A percentile compares a stretch with the other conserved stretches of the same genome.
These are phyloP conservation scores for Cladorrhinum sp. DNA, from an alignment of 2,329 filamentous ascomycete species.

Conservation along the genomic window DNA sequence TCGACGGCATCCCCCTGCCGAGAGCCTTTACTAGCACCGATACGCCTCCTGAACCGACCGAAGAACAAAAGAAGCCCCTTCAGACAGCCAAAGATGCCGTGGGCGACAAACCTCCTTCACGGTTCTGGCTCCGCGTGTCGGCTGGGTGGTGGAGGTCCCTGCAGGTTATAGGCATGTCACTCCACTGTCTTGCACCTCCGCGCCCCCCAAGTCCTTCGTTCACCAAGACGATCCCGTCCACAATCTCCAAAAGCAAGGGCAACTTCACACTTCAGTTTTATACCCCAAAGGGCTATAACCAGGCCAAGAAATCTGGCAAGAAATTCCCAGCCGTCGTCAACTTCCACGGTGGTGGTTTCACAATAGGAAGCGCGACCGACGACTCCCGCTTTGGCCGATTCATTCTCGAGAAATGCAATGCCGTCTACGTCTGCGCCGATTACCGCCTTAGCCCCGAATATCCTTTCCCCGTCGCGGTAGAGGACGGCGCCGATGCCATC, in stretches of 20 bases:
- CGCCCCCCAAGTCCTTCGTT: constrained; percentile 60
- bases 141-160: constrained; percentile 65
- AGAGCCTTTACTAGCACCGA: constrained; percentile 11
- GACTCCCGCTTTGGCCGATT: constrained; percentile 59
- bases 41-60: constrained; percentile 4
- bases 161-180: constrained; percentile 66
- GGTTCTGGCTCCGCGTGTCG: constrained; percentile 61
- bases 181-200: constrained; percentile 61
- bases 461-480: constrained; percentile 62
- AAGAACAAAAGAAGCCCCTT: constrained; percentile 13
- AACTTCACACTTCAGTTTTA: constrained; percentile 43
- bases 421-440: constrained; percentile 61
- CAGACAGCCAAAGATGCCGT: constrained; percentile 24
- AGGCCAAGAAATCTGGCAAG: constrained; percentile 22
- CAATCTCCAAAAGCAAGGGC: constrained; percentile 33
- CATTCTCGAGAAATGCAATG: constrained; percentile 50
- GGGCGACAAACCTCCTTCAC: constrained; percentile 36
- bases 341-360: constrained; percentile 67
- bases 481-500: constrained; percentile 63
- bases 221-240: constrained; percentile 50
- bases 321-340: constrained; percentile 57
- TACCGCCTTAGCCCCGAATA: constrained; percentile 65
- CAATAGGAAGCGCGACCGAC: constrained; percentile 59
- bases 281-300: constrained; percentile 38
- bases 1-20: constrained; percentile 24